Conservation (phyloP, 192 early-diverging fungal genomes). For the Anaeromyces robustus region DNA sequence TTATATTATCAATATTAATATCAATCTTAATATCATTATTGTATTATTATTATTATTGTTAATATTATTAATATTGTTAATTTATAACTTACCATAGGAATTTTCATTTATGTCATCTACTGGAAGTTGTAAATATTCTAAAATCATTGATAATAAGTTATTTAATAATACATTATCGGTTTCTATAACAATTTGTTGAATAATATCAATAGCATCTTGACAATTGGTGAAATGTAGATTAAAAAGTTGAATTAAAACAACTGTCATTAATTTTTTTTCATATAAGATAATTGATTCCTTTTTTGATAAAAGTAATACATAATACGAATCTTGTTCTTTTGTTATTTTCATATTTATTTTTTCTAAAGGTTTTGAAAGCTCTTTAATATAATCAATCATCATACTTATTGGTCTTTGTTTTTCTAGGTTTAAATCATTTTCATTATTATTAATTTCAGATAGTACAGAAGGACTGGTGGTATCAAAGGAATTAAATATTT, state of each 20-base stretch:
- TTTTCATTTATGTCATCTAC: not conserved
- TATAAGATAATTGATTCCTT: not conserved
- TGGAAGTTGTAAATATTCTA: not conserved
- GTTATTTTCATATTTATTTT: not conserved
- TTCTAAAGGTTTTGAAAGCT: not conserved
- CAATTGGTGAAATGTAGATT: not conserved
- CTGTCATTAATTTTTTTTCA: not conserved
- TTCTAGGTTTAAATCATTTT: not conserved
- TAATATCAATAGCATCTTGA: not conserved
- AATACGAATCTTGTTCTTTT: not conserved
- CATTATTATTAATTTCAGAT: not conserved
- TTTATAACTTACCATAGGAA: no score
- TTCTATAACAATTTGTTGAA: not conserved
- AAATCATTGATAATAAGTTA: not conserved
- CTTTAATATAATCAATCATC: not conserved
- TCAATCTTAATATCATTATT: no score
- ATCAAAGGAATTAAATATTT: not conserved
- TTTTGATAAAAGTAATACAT: not conserved
- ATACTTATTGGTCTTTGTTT: not conserved
- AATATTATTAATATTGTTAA: no score
- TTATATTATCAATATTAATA: no score
- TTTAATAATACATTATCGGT: not conserved
- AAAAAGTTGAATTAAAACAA: not conserved
- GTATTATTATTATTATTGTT: no score
- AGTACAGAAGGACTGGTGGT: not conserved